Evolutionary conservation across 2,329 filamentous ascomycete species (phyloP).

Genomic region (Penicillium expansum): DNA sequence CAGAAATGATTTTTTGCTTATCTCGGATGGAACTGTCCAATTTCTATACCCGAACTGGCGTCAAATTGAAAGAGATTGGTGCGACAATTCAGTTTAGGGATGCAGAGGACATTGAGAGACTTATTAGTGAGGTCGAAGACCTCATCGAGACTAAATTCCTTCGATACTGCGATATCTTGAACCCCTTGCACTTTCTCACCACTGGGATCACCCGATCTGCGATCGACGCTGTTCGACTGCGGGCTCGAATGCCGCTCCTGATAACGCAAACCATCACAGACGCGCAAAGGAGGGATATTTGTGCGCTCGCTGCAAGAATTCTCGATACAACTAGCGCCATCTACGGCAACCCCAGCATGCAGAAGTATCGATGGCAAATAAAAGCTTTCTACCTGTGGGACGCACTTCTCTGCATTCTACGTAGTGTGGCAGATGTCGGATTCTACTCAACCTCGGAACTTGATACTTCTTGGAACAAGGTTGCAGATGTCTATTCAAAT

Average conservation of each 20-base stretch:
- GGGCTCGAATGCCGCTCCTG: conserved; percentile 42
- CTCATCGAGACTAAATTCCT: conserved; percentile 34
- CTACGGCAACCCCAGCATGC: conserved; percentile 36
- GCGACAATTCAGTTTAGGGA: conserved; percentile 10
- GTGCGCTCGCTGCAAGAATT: conserved; percentile 10
- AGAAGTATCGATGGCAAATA: conserved; percentile 44
- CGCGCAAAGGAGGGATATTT: conserved; percentile 1
- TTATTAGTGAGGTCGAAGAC: conserved; percentile 33
- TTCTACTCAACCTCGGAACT: conserved; percentile 29
- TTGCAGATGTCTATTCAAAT: conserved; percentile 43
- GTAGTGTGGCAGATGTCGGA: conserved; percentile 32
- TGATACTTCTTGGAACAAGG: conserved; percentile 42
- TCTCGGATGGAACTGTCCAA: conserved; percentile 28
- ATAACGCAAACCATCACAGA: conserved; percentile 5
- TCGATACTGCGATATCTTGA: conserved; percentile 34
- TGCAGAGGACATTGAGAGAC: conserved; percentile 9
- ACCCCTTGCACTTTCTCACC: conserved; percentile 45
- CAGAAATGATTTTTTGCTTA: conserved; percentile 44
- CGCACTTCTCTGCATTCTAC: conserved; percentile 48
- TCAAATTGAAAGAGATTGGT: conserved; percentile 6
- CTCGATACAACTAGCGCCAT: conserved; percentile 34
- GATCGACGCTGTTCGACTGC: conserved; percentile 43
- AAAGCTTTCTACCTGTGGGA: conserved; percentile 51
- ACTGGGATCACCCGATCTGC: conserved; percentile 43
- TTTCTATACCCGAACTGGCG: conserved; percentile 18